These are phyloP conservation scores for Pterocarpus macrocarpus DNA, from an alignment of 306 rosid genomes.

Conservation along the genomic window DNA sequence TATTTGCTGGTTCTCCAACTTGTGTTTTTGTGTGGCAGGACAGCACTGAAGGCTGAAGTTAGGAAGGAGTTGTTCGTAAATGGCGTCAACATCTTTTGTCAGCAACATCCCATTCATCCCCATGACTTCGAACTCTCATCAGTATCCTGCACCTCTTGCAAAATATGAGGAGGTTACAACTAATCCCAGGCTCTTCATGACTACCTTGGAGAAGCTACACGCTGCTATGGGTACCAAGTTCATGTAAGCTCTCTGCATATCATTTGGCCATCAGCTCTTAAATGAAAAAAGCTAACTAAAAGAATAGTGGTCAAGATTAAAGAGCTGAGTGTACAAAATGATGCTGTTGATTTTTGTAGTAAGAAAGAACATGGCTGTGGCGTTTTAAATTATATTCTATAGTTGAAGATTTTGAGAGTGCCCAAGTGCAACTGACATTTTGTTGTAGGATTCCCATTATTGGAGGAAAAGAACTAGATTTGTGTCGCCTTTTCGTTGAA, in stretches of 20 bases:
- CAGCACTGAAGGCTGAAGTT: conserved; percentile 4
- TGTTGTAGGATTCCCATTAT: conserved; percentile 77
- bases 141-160: conserved; percentile 69
- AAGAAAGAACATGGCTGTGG: not conserved
- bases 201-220: conserved; percentile 78
- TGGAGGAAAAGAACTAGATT: conserved; percentile 84
- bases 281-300: too few species aligned
- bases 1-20: not conserved
- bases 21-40: not conserved
- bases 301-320: not conserved
- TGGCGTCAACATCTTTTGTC: conserved; percentile 69
- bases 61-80: conserved; percentile 30
- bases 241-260: conserved; percentile 57
- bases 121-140: conserved; percentile 44
- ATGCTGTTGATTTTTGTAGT: not conserved
- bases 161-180: conserved; percentile 65
- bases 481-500: conserved; percentile 79
- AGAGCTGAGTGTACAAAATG: not conserved
- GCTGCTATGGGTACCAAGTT: conserved; percentile 80
- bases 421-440: not conserved
- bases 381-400: not conserved
- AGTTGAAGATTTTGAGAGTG: not conserved
- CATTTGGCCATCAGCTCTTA: too few species aligned
- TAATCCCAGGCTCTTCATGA: conserved; percentile 67
- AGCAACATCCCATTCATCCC: conserved; percentile 50